A percentile compares a stretch with the other conserved stretches of the same genome.
Evolutionary conservation across 2,329 filamentous ascomycete genomes (phyloP).

Genomic region (Myotisia sp.): DNA sequence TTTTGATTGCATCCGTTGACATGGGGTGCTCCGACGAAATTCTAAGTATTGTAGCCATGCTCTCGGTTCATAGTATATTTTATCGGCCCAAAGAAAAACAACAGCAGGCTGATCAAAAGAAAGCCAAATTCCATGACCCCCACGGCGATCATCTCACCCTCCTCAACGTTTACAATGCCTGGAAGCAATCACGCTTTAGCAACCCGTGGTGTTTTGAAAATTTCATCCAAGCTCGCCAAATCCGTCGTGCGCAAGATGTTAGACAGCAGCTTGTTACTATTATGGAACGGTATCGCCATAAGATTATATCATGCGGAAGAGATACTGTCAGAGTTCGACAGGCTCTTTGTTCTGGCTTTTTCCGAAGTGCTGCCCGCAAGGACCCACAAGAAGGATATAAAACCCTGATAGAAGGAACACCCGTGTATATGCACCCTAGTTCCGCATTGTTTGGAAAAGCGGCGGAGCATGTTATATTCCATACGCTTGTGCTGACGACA

Average conservation of each 20-base stretch:
- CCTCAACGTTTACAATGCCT: slow-evolving; percentile 93
- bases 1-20: slow-evolving; percentile 75
- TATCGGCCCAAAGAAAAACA: slow-evolving; percentile 97
- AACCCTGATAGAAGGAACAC: slow-evolving; percentile 87
- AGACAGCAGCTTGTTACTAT: slow-evolving; percentile 84
- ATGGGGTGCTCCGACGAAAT: slow-evolving; percentile 86
- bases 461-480: slow-evolving; percentile 90
- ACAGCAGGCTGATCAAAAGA: slow-evolving; percentile 89
- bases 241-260: slow-evolving; percentile 82
- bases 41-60: slow-evolving; percentile 86
- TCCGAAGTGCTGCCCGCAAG: slow-evolving; percentile 87
- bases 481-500: slow-evolving; percentile 41
- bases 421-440: slow-evolving; percentile 85
- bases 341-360: slow-evolving; percentile 84
- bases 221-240: slow-evolving; percentile 83
- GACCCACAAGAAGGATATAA: slow-evolving; percentile 96
- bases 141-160: slow-evolving; percentile 88
- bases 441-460: slow-evolving; percentile 91
- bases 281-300: slow-evolving; percentile 80
- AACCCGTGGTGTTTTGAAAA: slow-evolving; percentile 95
- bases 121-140: slow-evolving; percentile 91
- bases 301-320: slow-evolving; percentile 68
- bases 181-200: slow-evolving; percentile 71
- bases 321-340: slow-evolving; percentile 78
- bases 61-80: slow-evolving; percentile 74